phyloP scores from a whole-genome alignment of 495 filamentous ascomycete genomes.

The Penicillium cataractarum region DNA sequence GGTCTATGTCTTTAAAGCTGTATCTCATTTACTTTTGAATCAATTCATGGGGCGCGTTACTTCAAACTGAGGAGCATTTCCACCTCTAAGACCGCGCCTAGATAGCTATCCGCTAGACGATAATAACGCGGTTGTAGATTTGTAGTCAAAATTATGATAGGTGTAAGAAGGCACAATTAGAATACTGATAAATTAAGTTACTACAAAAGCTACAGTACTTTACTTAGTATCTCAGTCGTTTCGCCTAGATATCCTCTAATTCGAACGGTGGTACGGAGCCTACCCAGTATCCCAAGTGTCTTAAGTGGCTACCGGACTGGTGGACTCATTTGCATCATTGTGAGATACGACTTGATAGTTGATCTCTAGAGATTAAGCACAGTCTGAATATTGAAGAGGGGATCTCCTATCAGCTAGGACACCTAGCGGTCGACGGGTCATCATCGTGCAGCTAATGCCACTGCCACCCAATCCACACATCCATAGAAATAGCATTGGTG shows the following conservation, averaged over 20 bases:
- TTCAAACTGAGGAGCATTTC: not conserved
- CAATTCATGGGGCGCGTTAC: not conserved
- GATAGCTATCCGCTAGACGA: not conserved
- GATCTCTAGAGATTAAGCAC: not conserved
- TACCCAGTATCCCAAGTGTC: not conserved
- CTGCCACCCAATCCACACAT: not conserved
- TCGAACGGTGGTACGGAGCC: too few relatives aligned
- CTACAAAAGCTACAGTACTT: not conserved
- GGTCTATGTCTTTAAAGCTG: not conserved
- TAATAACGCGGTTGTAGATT: not conserved
- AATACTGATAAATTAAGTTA: not conserved
- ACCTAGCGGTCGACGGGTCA: not conserved
- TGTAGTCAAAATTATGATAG: not conserved
- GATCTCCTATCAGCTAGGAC: not conserved
- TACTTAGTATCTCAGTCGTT: not conserved
- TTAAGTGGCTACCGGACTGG: not conserved
- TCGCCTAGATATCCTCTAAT: not conserved
- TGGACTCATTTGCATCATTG: not conserved
- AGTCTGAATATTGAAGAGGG: not conserved
- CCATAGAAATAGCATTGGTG: not conserved
- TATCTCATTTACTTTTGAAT: not conserved
- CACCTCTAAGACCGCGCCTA: not conserved
- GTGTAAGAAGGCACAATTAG: not conserved
- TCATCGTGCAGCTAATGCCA: not conserved
- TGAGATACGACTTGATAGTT: not conserved